A percentile compares a stretch with the other conserved stretches of the same genome.
Evolutionary conservation across 1,284 basidiomycete genomes (phyloP).

Genomic region (Ceratobasidium theobromae): DNA sequence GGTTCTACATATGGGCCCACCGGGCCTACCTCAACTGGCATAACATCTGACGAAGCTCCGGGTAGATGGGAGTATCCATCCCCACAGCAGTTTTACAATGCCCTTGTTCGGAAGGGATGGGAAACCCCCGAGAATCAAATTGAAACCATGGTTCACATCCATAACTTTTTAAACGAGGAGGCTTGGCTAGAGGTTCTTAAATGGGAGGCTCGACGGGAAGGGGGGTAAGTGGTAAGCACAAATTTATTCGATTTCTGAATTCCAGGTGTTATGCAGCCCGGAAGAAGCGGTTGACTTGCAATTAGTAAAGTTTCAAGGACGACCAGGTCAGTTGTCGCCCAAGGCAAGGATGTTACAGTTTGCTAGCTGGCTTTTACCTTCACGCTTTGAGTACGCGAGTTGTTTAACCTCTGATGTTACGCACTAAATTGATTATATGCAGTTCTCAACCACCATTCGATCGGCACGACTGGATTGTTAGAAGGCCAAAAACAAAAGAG

Average conservation of each 20-base stretch:
- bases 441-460: conserved; percentile 94
- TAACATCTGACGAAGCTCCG: conserved; percentile 42
- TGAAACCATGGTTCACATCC: conserved; percentile 96
- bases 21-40: conserved; percentile 37
- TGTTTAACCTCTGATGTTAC: background rate
- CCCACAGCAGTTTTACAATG: conserved; percentile 98
- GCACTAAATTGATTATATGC: conserved; percentile 15
- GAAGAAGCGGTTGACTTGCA: conserved; percentile 52
- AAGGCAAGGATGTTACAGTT: conserved; percentile 87
- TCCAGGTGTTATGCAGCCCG: conserved; percentile 12
- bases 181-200: conserved; percentile 94
- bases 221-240: conserved; percentile 56
- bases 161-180: conserved; percentile 96
- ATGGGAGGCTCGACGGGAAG: conserved; percentile 75
- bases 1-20: conserved; percentile 19
- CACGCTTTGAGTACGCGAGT: conserved; percentile 75
- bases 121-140: conserved; percentile 97
- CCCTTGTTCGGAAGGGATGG: conserved; percentile 94
- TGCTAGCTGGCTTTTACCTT: conserved; percentile 85
- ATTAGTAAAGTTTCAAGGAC: conserved; percentile 84
- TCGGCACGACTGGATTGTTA: conserved; percentile 97
- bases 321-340: conserved; percentile 76
- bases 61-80: conserved; percentile 93
- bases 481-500: conserved; percentile 66
- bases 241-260: conserved; percentile 40